These are phyloP conservation scores for Fraxinus baroniana DNA, from an alignment of 305 asterid genomes.

Conservation along the genomic window DNA sequence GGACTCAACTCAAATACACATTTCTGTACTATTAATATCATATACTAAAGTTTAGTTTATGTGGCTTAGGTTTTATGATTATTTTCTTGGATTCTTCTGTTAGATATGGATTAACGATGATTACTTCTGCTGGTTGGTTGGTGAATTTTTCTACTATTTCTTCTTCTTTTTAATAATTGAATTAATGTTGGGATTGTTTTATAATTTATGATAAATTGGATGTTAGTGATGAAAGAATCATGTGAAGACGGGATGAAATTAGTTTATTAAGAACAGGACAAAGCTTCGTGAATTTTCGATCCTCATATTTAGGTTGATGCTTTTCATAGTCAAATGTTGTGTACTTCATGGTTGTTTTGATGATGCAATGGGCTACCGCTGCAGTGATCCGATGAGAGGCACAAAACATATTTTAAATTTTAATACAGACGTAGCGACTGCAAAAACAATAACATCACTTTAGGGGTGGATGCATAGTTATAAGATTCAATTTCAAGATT, in stretches of 20 bases:
- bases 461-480: background rate
- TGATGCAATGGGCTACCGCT: background rate
- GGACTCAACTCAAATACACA: background rate
- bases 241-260: conserved; percentile 15
- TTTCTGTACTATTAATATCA: background rate
- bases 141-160: conserved; percentile 12
- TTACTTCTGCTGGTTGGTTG: conserved; percentile 23
- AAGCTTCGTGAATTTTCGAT: conserved; percentile 10
- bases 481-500: background rate
- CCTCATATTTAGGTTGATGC: background rate
- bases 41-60: background rate
- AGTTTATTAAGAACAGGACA: conserved; percentile 23
- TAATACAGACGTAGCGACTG: no score
- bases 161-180: background rate
- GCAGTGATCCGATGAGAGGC: background rate
- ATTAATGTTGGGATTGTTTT: background rate
- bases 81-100: no score
- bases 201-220: background rate
- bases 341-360: background rate
- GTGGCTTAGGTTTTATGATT: no score
- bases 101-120: conserved; percentile 1
- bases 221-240: conserved; percentile 16
- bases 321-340: background rate
- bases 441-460: background rate
- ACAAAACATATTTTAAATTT: background rate